These are phyloP conservation scores for Ophiorrhiza pumila DNA, from an alignment of 257 asterid species.

Conservation along the genomic window DNA sequence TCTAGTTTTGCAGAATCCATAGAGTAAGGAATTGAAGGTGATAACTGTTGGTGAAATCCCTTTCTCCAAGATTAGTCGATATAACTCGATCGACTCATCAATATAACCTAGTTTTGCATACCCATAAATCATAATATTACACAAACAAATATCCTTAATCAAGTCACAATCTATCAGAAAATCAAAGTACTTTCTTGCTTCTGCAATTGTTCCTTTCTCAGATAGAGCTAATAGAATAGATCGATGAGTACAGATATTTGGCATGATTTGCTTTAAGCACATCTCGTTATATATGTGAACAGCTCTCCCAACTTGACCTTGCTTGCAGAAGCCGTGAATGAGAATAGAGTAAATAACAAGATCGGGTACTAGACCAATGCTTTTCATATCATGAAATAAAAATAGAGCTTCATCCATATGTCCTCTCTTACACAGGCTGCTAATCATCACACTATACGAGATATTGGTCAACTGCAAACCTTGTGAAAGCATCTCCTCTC, in stretches of 20 bases:
- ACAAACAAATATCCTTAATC: constrained; percentile 52
- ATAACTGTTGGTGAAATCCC: constrained; percentile 57
- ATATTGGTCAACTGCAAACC: constrained; percentile 44
- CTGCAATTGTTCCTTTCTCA: constrained; percentile 38
- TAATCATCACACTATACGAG: constrained; percentile 40
- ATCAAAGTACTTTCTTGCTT: constrained; percentile 61
- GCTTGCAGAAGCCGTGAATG: constrained; percentile 64
- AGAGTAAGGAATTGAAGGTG: constrained; percentile 67
- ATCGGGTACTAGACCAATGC: constrained; percentile 51
- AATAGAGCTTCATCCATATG: constrained; percentile 45
- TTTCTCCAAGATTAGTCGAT: constrained; percentile 40
- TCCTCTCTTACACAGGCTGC: constrained; percentile 66
- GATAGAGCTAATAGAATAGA: constrained; percentile 53
- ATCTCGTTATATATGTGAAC: constrained; percentile 44
- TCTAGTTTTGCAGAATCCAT: constrained; percentile 56
- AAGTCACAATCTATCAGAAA: constrained; percentile 32
- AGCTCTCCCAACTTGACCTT: constrained; percentile 49
- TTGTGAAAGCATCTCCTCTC: constrained; percentile 49
- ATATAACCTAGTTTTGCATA: constrained; percentile 61
- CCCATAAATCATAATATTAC: constrained; percentile 59
- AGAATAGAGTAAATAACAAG: constrained; percentile 50
- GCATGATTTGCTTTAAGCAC: constrained; percentile 38
- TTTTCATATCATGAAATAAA: constrained; percentile 51
- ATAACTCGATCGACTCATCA: constrained; percentile 49
- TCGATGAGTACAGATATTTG: constrained; percentile 39